Percentiles rank a stretch among this genome's conserved stretches.
Evolutionary conservation across 1,139 yeast species (phyloP).

Genomic region (Tardiomyces blankii): DNA sequence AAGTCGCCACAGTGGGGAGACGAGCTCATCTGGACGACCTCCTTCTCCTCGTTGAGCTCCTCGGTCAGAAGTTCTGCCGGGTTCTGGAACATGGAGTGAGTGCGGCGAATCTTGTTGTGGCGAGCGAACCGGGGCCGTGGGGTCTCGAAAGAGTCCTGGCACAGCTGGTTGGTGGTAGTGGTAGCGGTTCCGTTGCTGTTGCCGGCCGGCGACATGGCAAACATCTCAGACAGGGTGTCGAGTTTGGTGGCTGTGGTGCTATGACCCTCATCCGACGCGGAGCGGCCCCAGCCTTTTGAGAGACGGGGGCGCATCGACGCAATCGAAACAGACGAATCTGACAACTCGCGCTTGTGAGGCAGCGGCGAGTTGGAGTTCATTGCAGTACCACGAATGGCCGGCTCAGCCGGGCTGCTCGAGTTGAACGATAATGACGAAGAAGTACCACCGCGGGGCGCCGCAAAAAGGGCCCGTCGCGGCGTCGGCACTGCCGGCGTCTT

Average conservation of each 20-base stretch:
- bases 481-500: slow-evolving; percentile 21
- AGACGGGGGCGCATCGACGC: slow-evolving; percentile 3
- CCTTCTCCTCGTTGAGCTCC: slow-evolving; percentile 12
- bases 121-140: slow-evolving; percentile 10
- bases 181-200: slow-evolving; percentile 1
- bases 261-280: neutral
- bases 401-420: neutral
- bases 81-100: slow-evolving; percentile 54
- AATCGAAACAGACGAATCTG: neutral
- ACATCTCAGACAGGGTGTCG: neutral
- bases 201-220: slow-evolving; percentile 1
- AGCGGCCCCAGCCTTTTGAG: neutral
- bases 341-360: slow-evolving; percentile 9
- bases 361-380: slow-evolving; percentile 9
- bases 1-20: slow-evolving; percentile 1
- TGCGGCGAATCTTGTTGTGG: slow-evolving; percentile 38
- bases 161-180: neutral
- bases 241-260: neutral
- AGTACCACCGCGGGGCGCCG: slow-evolving; percentile 6
- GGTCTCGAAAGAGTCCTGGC: slow-evolving; percentile 9
- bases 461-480: slow-evolving; percentile 24
- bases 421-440: neutral
- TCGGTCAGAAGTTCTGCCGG: slow-evolving; percentile 28
- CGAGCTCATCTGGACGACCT: slow-evolving; percentile 6
- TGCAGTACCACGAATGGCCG: slow-evolving; percentile 2